Evolutionary conservation across 2,329 filamentous ascomycete genomes (phyloP).

Genomic region (Exophiala mesophila): DNA sequence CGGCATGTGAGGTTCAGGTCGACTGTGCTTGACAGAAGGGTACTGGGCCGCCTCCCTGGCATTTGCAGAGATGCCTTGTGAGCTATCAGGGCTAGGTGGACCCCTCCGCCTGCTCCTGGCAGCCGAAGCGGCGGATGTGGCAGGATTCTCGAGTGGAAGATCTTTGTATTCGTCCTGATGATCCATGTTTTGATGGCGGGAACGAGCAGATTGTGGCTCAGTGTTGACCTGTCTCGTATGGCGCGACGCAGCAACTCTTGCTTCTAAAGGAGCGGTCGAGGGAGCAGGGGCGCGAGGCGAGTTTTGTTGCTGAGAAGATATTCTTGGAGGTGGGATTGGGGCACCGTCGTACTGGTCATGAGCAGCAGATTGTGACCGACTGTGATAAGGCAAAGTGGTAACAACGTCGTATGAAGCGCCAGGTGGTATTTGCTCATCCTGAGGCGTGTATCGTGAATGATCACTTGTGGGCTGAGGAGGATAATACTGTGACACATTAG

Average conservation of each 20-base stretch:
- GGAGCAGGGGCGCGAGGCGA: slow-evolving; percentile 31
- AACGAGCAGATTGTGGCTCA: slow-evolving; percentile 27
- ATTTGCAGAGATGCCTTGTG: slow-evolving; percentile 39
- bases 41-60: slow-evolving; percentile 38
- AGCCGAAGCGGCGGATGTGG: slow-evolving; percentile 31
- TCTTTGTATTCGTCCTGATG: slow-evolving; percentile 42
- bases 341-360: slow-evolving; percentile 54
- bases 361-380: slow-evolving; percentile 32
- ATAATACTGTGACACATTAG: slow-evolving; percentile 13
- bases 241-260: slow-evolving; percentile 38
- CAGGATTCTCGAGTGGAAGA: slow-evolving; percentile 31
- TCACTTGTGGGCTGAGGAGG: slow-evolving; percentile 9
- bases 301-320: slow-evolving; percentile 66
- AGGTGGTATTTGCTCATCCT: slow-evolving; percentile 10
- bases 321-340: slow-evolving; percentile 72
- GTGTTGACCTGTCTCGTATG: slow-evolving; percentile 34
- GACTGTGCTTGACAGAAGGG: slow-evolving; percentile 30
- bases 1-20: slow-evolving; percentile 44
- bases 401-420: slow-evolving; percentile 13
- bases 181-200: slow-evolving; percentile 37
- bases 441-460: slow-evolving; percentile 10
- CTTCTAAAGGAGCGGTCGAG: slow-evolving; percentile 32
- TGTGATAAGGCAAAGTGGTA: slow-evolving; percentile 23
- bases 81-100: slow-evolving; percentile 43
- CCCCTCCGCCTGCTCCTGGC: slow-evolving; percentile 45